Evolutionary conservation across 2,329 filamentous ascomycete genomes (phyloP).

Genomic region (Neofusicoccum umdonicola): DNA sequence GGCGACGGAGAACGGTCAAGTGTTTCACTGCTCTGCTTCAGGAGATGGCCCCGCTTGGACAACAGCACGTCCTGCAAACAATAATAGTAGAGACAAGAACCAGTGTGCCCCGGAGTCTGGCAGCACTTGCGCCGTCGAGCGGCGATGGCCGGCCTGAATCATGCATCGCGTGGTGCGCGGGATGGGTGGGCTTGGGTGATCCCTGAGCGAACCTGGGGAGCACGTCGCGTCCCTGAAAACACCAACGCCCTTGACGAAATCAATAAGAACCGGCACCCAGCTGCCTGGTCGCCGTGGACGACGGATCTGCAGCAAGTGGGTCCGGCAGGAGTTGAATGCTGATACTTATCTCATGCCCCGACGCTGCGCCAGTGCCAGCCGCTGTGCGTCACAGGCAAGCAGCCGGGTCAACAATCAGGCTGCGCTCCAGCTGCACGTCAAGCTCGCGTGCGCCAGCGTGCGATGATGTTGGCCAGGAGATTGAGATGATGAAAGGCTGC

Average conservation of each 20-base stretch:
- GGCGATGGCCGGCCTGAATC: neutral
- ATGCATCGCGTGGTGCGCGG: neutral
- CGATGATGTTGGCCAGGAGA: neutral
- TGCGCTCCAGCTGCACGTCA: neutral
- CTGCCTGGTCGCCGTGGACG: neutral
- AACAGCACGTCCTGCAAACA: neutral
- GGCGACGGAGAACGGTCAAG: no score
- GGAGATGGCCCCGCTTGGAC: neutral
- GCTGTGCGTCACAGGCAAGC: neutral
- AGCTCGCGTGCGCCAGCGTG: neutral
- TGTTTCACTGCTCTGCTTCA: no score
- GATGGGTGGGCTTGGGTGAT: neutral
- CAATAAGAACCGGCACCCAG: neutral
- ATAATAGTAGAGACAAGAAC: neutral
- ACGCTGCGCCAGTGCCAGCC: neutral
- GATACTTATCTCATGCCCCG: neutral
- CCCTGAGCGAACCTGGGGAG: neutral
- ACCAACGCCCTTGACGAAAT: neutral
- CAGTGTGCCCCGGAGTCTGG: neutral
- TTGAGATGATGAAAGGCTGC: slow-evolving; percentile 7
- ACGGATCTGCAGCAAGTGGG: neutral
- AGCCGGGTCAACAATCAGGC: neutral
- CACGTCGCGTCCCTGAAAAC: neutral
- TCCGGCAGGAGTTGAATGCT: neutral
- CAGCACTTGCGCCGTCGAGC: neutral